Percentiles rank a stretch among this genome's conserved stretches.
Conservation (phyloP, 176 grass and related monocot species). For the Alopecurus myosuroides region DNA sequence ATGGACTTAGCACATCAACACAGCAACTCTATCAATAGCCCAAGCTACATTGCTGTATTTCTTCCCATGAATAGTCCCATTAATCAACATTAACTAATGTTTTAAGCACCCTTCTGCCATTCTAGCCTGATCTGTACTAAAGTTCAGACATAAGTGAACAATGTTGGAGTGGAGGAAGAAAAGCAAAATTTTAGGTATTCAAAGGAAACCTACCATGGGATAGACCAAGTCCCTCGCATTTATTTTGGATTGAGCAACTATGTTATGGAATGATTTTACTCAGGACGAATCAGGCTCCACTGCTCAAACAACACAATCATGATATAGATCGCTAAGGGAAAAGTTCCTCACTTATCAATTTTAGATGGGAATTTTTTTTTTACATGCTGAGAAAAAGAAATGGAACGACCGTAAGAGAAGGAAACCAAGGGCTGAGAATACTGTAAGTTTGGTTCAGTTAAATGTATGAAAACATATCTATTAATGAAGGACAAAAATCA, state of each 20-base stretch:
- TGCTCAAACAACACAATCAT: not conserved
- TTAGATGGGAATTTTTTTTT: not conserved
- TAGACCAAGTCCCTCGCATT: not conserved
- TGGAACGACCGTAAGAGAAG: too few species aligned
- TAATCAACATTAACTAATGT: not conserved
- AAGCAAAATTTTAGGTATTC: not conserved
- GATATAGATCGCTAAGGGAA: not conserved
- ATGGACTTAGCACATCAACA: not conserved
- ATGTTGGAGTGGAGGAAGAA: not conserved
- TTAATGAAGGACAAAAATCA: not conserved
- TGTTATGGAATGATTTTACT: not conserved
- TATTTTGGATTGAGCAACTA: not conserved
- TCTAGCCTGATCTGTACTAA: not conserved
- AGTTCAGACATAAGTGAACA: not conserved
- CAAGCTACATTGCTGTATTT: not conserved
- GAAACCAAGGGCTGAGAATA: not conserved
- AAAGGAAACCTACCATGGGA: not conserved
- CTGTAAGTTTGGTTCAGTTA: not conserved
- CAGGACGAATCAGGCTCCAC: too few species aligned
- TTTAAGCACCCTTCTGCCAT: not conserved
- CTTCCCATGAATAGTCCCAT: not conserved
- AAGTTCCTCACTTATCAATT: not conserved
- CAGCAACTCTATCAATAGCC: not conserved
- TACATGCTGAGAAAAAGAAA: not conserved
- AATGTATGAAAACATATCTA: not conserved